phyloP scores from a whole-genome alignment of 1,284 basidiomycete species.

The Cryptococcus sp. region DNA sequence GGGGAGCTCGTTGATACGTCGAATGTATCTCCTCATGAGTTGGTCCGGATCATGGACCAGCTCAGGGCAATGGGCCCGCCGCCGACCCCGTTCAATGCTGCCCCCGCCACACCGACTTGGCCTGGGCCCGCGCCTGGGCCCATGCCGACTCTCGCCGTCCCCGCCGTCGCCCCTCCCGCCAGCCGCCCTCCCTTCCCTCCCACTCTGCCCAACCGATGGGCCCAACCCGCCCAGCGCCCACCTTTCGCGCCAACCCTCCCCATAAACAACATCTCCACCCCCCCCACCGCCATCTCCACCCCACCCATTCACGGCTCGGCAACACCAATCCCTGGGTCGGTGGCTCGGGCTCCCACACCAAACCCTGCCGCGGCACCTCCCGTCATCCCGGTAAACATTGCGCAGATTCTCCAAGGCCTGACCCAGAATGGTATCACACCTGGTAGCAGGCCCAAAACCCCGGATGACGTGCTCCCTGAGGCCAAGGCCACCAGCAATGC shows the following conservation, averaged over 20 bases:
- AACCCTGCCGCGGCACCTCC: conserved; percentile 12
- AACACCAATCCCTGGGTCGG: conserved; percentile 27
- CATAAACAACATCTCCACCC: conserved; percentile 33
- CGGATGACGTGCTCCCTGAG: conserved; percentile 48
- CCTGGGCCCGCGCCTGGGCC: neutral
- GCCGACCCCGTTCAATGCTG: conserved; percentile 15
- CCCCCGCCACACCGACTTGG: conserved; percentile 5
- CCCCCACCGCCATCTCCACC: neutral
- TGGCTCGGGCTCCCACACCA: conserved; percentile 14
- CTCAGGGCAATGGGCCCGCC: conserved; percentile 36
- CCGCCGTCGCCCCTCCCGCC: neutral
- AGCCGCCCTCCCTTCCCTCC: conserved; percentile 8
- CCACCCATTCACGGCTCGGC: conserved; percentile 8
- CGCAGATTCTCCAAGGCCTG: conserved; percentile 42
- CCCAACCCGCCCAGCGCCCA: conserved; percentile 21
- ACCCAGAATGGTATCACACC: conserved; percentile 28
- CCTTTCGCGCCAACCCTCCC: conserved; percentile 31
- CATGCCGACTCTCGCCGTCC: neutral
- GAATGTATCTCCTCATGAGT: conserved; percentile 36
- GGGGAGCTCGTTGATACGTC: conserved; percentile 34
- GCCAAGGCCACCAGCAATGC: conserved; percentile 47
- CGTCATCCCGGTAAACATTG: conserved; percentile 34
- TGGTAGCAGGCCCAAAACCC: conserved; percentile 53
- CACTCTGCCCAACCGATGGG: conserved; percentile 11
- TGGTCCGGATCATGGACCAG: conserved; percentile 42